Evolutionary conservation across 2,329 filamentous ascomycete species (phyloP), one percentile per base, ranked within the genome.

Genomic region (Pseudocercospora macadamiae): DNA sequence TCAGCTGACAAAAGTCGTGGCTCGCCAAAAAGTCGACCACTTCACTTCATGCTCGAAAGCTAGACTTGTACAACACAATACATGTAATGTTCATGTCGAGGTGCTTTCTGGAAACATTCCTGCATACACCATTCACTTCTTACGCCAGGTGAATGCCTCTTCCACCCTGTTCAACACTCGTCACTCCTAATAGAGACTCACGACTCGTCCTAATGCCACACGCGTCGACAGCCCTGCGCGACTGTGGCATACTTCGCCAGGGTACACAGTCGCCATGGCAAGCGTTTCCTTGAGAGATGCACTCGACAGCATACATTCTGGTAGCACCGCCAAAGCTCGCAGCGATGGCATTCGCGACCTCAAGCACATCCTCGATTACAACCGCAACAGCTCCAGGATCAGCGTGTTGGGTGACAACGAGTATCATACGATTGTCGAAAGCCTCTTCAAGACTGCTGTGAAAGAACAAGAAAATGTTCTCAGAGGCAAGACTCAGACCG

Each of bases 391-490:
- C 62, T 61, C 73, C 25, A 73, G 65, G 44, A 65, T 78, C 62
- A 68, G 70, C 4, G 42, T 30, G 9, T 78, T 96, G 30, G 83
- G 83, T 45, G 91, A 96, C 71, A 90, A 89, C 71, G 83, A 84
- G n/a, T 96, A 90, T 66, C 89, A 95, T 70, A 83, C 84, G 59
- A 86, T 97, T 42, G 90, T 91, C 67, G 91, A 97, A 69, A 83
- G 85, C 1, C 78, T 97, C 2, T 96, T 97, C 70, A 82, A 83
- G 54, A 88, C 82, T 70, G 83, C 83, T 1, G 73, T 87, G 16
- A 74, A 81, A 12, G 92, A 96, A 66, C 91, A 90, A 70, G 79
- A 86, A 8, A 72, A 75, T 16, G 89, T 85, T 64, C 81, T 84
- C 56, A 83, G 82, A 55, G 80, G 80, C 10, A 23, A 81, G 79